Evolutionary conservation across 495 filamentous ascomycete genomes (phyloP).

Genomic region (Bacidia gigantensis): DNA sequence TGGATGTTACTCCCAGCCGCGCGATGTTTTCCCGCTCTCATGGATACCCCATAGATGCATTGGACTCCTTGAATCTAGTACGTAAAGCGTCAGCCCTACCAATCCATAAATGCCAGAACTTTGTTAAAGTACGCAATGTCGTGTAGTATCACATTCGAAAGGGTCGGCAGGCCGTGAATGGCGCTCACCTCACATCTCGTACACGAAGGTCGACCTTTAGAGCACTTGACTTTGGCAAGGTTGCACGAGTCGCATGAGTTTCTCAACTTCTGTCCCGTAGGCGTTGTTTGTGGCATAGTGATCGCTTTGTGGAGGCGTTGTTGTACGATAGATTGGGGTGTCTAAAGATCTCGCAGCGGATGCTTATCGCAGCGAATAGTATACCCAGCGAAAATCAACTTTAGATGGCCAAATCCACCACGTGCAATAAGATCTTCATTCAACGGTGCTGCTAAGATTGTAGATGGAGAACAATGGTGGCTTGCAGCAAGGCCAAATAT

Average conservation of each 20-base stretch:
- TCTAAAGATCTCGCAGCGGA: neutral
- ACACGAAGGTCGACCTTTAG: constrained; percentile 7
- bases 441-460: too few species aligned
- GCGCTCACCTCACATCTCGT: constrained; percentile 1
- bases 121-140: too few species aligned
- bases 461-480: too few species aligned
- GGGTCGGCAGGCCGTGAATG: too few species aligned
- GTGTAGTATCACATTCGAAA: too few species aligned
- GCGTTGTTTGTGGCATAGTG: neutral
- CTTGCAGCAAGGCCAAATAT: neutral
- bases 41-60: constrained; percentile 7
- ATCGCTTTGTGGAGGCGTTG: neutral
- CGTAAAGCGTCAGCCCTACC: too few species aligned
- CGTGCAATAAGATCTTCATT: too few species aligned
- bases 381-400: too few species aligned
- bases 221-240: constrained; percentile 9
- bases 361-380: too few species aligned
- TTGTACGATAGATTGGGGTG: neutral
- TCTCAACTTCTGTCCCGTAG: constrained; percentile 3
- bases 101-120: too few species aligned
- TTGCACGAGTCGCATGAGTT: constrained; percentile 9
- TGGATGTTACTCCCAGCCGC: constrained; percentile 3
- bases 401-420: too few species aligned
- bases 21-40: constrained; percentile 9
- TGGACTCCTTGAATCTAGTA: neutral